Evolutionary conservation across 2,329 filamentous ascomycete genomes (phyloP).

Genomic region (Cytospora mali): DNA sequence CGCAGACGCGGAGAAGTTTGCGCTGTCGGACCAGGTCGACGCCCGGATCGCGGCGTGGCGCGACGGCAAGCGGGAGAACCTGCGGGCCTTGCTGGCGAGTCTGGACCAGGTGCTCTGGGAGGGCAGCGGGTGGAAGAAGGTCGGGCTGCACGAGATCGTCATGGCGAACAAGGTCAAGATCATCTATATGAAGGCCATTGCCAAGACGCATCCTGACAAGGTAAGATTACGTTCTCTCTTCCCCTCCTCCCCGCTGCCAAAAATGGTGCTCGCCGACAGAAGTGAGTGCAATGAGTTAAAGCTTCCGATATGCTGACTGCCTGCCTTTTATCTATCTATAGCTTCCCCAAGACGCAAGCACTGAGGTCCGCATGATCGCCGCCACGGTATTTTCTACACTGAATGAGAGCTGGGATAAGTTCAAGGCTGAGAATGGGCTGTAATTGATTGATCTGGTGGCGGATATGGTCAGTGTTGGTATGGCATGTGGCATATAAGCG

Average conservation of each 20-base stretch:
- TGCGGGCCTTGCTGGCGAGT: conserved; percentile 83
- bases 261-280: not conserved
- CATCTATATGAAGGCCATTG: conserved; percentile 98
- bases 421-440: conserved; percentile 69
- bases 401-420: conserved; percentile 75
- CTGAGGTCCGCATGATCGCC: conserved; percentile 67
- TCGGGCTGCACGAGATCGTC: conserved; percentile 90
- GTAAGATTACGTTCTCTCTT: conserved; percentile 53
- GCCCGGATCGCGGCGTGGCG: conserved; percentile 79
- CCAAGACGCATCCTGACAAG: conserved; percentile 98
- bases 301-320: conserved; percentile 27
- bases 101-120: conserved; percentile 91
- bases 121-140: conserved; percentile 92
- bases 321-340: conserved; percentile 36
- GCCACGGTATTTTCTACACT: conserved; percentile 67
- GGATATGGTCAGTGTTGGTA: not conserved
- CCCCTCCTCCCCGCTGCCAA: conserved; percentile 19
- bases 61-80: conserved; percentile 88
- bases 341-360: conserved; percentile 66
- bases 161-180: conserved; percentile 96
- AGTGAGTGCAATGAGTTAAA: not conserved
- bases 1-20: conserved; percentile 91
- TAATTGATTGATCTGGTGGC: conserved; percentile 40
- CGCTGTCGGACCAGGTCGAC: conserved; percentile 82
- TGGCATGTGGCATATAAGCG: conserved; percentile 3